Base-by-base conservation (phyloP, 2,329 filamentous ascomycete genomes). In the Ophiostoma sp. region DNA sequence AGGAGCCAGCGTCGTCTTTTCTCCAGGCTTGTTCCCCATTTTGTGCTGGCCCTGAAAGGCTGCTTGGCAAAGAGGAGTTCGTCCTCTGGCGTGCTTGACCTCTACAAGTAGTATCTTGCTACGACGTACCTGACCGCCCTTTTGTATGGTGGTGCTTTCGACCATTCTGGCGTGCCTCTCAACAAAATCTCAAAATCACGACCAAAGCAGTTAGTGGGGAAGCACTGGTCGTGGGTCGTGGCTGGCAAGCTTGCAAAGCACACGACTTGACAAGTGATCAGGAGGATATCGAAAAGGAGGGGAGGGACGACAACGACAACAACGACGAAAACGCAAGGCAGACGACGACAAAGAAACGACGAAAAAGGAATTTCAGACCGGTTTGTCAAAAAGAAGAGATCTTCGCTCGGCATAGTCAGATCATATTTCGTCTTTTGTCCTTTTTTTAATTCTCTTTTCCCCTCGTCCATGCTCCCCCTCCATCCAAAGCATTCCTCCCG, bases 111-210 rank as follows among this genome's bases (percentile, higher is more conserved):
- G n/a, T n/a, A n/a, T n/a, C n/a, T n/a, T n/a, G n/a, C n/a, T 36
- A 22, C 57, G 17, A 64, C 42, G 31, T 69, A 55, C 42, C 48
- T 69, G 66, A 69, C 66, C 66, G 66, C 66, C 66, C 28, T 69
- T 69, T 69, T 22, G 42, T 50, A 45, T 42, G n/a, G 33, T 42
- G 59, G n/a, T 31, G 39, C 48, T 6, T 22, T 52, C n/a, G n/a
- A 25, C 19, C 22, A 33, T 50, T 61, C 42, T 68, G 64, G 45
- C 39, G 39, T 50, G 33, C n/a, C 22, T 57, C 68, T 70, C 68
- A 70, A 70, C 68, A 70, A 59, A 70, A 70, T 55, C 11, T 3
- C 17, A 36, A 25, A 25, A 55, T 52, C n/a, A 55, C 45, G 28
- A 69, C 68, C 31, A 45, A 57, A 39, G n/a, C 68, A 69, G 66